Base-by-base conservation (phyloP, 768 basidiomycete genomes). In the Lyophyllum semitale region DNA sequence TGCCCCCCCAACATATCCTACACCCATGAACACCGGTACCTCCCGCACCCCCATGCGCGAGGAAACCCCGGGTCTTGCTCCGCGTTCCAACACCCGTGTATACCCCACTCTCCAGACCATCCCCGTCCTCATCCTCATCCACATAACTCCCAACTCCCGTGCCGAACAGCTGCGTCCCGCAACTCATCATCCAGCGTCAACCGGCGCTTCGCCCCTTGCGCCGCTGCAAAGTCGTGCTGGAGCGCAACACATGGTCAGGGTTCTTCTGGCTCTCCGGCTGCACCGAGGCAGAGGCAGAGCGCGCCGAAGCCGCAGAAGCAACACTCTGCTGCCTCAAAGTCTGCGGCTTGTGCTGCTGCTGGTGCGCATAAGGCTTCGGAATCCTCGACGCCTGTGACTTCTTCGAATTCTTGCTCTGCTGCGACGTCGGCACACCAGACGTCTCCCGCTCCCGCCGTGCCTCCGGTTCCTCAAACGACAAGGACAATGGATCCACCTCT, bases 11-110 rank as follows among this genome's bases (percentile, higher is more conserved):
- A 88, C 80, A 61, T 86, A 86, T 3, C 87, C 88, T 25, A 75
- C 80, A 8, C 84, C 87, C 83, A 90, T 85, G 54, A 84, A 83
- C 11, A 93, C 85, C 1, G 89, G 85, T 1, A 65, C 54, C 91
- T 22, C 85, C 89, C 11, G 80, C 89, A 0, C 91, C 90, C 12
- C 90, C 90, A 62, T 83, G 85, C 3, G 88, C 85, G 20, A 91
- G 72, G 58, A 91, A 93, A 1, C 88, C 87, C 4, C 66, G 71
- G 17, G 69, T 74, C 61, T 77, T 82, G 48, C 77, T 81, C 64
- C 75, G 76, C 37, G 74, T 81, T 9, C 88, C 88, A 2, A 81
- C 76, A 17, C 80, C 87, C 1, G 75, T 68, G 12, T 84, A 77
- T 13, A 82, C 71, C 22, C 76, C 79, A 54, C 73, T 77, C 1